Conservation (phyloP, 2,329 filamentous ascomycete genomes). For the Diaporthe helianthi region DNA sequence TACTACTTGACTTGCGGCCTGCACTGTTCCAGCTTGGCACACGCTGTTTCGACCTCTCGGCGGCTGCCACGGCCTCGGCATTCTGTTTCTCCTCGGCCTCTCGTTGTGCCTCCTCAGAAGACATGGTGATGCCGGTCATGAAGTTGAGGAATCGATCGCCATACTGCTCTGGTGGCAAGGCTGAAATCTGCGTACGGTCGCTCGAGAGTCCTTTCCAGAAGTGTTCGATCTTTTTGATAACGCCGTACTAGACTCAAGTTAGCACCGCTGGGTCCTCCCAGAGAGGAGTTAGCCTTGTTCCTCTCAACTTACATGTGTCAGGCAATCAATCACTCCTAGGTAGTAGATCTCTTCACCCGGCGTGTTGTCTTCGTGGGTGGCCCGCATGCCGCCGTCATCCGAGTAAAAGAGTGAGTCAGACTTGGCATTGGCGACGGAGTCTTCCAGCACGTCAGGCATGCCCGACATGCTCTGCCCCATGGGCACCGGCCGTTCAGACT, state of each 20-base stretch:
- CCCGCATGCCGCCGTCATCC: slow-evolving; percentile 91
- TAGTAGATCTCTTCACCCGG: slow-evolving; percentile 96
- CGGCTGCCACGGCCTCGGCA: slow-evolving; percentile 50
- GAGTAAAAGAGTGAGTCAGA: slow-evolving; percentile 84
- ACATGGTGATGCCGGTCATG: slow-evolving; percentile 89
- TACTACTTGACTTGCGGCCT: slow-evolving; percentile 42
- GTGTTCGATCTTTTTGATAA: slow-evolving; percentile 93
- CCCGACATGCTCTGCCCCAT: slow-evolving; percentile 82
- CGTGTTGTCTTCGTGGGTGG: slow-evolving; percentile 87
- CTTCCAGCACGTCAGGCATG: slow-evolving; percentile 89
- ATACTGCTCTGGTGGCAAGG: slow-evolving; percentile 87
- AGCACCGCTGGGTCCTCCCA: slow-evolving; percentile 3
- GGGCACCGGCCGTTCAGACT: slow-evolving; percentile 90
- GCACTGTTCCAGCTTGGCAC: slow-evolving; percentile 48
- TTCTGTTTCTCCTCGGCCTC: slow-evolving; percentile 66
- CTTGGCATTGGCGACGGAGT: slow-evolving; percentile 74
- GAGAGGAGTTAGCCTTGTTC: neutral
- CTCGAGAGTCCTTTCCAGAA: slow-evolving; percentile 94
- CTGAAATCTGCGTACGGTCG: slow-evolving; percentile 87
- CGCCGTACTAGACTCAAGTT: slow-evolving; percentile 72
- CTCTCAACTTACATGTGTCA: slow-evolving; percentile 83
- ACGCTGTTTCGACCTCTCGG: slow-evolving; percentile 43
- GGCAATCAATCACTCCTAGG: slow-evolving; percentile 95
- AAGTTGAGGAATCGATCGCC: slow-evolving; percentile 95
- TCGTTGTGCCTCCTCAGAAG: slow-evolving; percentile 80